Evolutionary conservation across 768 basidiomycete species (phyloP).

Genomic region (Panaeolus papilionaceus): DNA sequence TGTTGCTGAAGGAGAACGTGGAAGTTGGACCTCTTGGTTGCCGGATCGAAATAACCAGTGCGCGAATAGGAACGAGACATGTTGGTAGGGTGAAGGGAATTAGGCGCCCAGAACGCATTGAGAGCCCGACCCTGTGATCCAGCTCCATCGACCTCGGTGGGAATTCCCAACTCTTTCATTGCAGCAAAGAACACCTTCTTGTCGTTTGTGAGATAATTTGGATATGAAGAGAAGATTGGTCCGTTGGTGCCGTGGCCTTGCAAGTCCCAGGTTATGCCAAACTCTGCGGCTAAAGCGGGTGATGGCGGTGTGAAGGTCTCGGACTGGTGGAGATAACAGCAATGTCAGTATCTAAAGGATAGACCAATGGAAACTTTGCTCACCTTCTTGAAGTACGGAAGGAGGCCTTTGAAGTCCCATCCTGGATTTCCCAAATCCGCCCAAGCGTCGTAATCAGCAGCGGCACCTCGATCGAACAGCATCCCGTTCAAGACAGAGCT

Average conservation of each 20-base stretch:
- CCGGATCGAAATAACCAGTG: slow-evolving; percentile 21
- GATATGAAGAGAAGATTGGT: background rate
- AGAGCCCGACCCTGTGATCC: slow-evolving; percentile 13
- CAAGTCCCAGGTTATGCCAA: slow-evolving; percentile 22
- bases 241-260: background rate
- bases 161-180: background rate
- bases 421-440: background rate
- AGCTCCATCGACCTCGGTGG: slow-evolving; percentile 18
- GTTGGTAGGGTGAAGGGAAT: slow-evolving; percentile 20
- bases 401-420: background rate
- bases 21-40: slow-evolving; percentile 17
- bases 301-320: slow-evolving; percentile 21
- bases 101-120: slow-evolving; percentile 22
- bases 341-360: too few species aligned
- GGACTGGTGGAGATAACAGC: background rate
- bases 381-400: slow-evolving; percentile 2
- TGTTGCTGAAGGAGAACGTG: slow-evolving; percentile 18
- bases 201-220: background rate
- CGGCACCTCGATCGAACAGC: background rate
- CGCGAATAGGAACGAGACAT: slow-evolving; percentile 18
- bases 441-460: background rate
- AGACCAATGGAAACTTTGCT: too few species aligned
- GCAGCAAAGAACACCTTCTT: background rate
- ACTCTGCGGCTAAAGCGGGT: slow-evolving; percentile 19
- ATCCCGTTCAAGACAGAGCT: slow-evolving; percentile 8